phyloP scores from a whole-genome alignment of 371 early-diverging fungal species.

The Parasitella parasitica region DNA sequence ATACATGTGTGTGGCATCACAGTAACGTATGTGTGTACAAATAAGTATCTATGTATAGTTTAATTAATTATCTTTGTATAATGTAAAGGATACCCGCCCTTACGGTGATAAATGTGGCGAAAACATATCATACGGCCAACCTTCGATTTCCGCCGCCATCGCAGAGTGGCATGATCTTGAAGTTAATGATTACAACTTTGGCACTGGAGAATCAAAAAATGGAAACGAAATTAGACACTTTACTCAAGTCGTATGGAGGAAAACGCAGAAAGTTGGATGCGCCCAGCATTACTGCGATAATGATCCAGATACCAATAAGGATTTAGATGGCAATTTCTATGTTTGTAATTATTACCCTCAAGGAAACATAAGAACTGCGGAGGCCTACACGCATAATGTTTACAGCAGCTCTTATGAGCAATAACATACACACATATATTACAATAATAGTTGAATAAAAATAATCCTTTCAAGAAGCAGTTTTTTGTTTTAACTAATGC shows the following conservation, averaged over 20 bases:
- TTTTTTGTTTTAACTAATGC: no score
- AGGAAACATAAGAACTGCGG: constrained; percentile 30
- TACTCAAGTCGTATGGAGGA: constrained; percentile 49
- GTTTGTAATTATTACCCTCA: constrained; percentile 40
- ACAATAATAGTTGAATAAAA: no score
- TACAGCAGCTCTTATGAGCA: not conserved
- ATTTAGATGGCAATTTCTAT: constrained; percentile 23
- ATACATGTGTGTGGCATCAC: not conserved
- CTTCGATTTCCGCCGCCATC: not conserved
- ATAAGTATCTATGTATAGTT: no score
- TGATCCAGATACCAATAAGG: no score
- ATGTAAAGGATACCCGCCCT: not conserved
- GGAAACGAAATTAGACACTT: constrained; percentile 30
- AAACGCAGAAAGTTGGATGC: constrained; percentile 43
- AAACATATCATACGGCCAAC: not conserved
- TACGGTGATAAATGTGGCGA: not conserved
- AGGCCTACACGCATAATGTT: not conserved
- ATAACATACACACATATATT: not conserved
- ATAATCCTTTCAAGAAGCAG: no score
- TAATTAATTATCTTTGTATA: no score
- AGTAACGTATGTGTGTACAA: not conserved
- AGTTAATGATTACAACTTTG: not conserved
- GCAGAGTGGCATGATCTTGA: not conserved
- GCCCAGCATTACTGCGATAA: constrained; percentile 38
- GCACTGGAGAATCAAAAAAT: not conserved